Base-by-base conservation (phyloP, 2,329 filamentous ascomycete species). In the Colletotrichum zoysiae region DNA sequence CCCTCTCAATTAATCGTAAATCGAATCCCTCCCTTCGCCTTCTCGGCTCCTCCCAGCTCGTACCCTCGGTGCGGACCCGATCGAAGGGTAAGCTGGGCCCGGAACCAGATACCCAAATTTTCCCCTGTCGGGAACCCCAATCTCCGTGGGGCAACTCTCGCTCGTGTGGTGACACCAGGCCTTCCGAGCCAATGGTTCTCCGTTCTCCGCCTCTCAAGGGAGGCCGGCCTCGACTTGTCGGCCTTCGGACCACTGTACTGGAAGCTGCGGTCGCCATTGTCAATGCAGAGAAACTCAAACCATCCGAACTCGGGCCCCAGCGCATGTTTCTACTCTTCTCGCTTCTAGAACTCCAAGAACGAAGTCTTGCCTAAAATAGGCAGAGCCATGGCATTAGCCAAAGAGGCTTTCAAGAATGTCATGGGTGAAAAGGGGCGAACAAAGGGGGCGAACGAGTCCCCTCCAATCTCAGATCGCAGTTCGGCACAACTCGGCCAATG, bases 91-190 rank as follows among this genome's bases (percentile, higher is more conserved):
- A 26, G 42, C 6, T 35, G 42, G 56, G 56, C 56, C 40, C 40
- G 11, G 53, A 56, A 20, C 18, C n/a, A 26, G 58, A 16, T 5
- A 35, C 14, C 14, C 11, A 59, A 48, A 18, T 68, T 63, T 58
- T 44, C 68, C 40, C 40, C 44, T 59, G 67, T 71, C 42, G 68
- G 68, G 35, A n/a, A 7, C 5, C 16, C 18, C 26, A 44, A 30
- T 67, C n/a, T 67, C 53, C 57, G 40, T 63, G 58, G 40, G 63
- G 53, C 58, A 46, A 53, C n/a, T n/a, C 53, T n/a, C 12, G 51
- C 38, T 23, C 26, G 5, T 57, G 35, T n/a, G 33, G 18, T 33
- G 35, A 33, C 6, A 6, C 26, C 3, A 26, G 46, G 63, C 40
- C 20, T 50, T 40, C 26, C 3, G 9, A 44, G 62, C 3, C 30